Base-by-base conservation (phyloP, 2,329 filamentous ascomycete genomes). In the Graphilbum sp. region DNA sequence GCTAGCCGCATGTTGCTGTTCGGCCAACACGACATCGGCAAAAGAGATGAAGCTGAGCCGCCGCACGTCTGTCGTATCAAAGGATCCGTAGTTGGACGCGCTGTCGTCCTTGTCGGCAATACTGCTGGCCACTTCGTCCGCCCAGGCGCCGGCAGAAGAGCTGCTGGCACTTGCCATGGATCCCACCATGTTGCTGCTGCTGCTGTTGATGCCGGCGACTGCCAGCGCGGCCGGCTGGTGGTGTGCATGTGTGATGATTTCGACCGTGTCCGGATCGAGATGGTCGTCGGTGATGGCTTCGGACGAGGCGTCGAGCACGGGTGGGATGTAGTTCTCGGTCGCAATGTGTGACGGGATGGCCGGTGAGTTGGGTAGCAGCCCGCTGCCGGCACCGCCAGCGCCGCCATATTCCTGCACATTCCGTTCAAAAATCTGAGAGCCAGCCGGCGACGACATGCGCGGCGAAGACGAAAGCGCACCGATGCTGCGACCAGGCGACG, bases 31-130 rank as follows among this genome's bases (percentile, higher is more conserved):
- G 10, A 96, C 85, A 51, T 96, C 88, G 43, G 88, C 87, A 57
- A 96, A 96, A 8, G 86, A 94, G 53, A 96, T 93, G 61, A 96
- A 96, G 55, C 82, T 90, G 44, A 96, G 61, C 18, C 88, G 75
- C 34, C 84, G 77, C 16, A 92, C 72, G 50, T 94, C 87, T 34
- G 73, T 68, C 30, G 69, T 71, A 50, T 94, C 86, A 43, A 88
- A 63, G 34, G 78, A 75, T 24, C 79, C 83, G 54, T 88, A 88
- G 52, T 75, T 84, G 41, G 79, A 82, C 2, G 73, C 74, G 20
- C 66, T 66, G 46, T 88, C 81, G 34, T 47, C 44, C 29, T 44
- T 64, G n/a, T 58, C 59, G 37, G 66, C 60, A 50, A 74, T 64
- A 18, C 69, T 64, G 38, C 45, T 47, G 8, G 60, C 63, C 35